Evolutionary conservation across 768 basidiomycete species (phyloP).

Genomic region (Lactifluus piperatus): DNA sequence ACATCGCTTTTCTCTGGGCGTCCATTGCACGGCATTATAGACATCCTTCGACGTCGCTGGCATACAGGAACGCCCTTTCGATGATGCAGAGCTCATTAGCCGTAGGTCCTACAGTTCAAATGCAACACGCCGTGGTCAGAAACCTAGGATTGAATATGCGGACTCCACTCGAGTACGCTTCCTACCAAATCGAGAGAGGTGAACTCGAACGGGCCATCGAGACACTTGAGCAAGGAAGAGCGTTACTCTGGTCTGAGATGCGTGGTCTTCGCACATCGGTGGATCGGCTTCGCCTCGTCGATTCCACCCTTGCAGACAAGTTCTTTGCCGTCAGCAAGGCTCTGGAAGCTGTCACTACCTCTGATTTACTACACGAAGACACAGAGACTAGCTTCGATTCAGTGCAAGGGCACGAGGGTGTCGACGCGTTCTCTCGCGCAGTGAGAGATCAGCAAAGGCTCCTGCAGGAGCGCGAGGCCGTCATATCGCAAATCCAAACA

Average conservation of each 20-base stretch:
- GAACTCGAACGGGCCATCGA: conserved; percentile 4
- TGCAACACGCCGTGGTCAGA: neutral
- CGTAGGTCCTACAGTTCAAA: neutral
- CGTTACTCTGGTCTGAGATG: too few species aligned
- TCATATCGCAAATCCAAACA: neutral
- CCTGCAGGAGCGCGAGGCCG: neutral
- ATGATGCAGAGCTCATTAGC: neutral
- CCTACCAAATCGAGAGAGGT: neutral
- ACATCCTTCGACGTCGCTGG: neutral
- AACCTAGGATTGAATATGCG: neutral
- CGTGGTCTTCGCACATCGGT: conserved; percentile 9
- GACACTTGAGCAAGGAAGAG: conserved; percentile 17
- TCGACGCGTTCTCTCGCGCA: neutral
- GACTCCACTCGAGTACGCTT: neutral
- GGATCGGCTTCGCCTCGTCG: conserved; percentile 1
- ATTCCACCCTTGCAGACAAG: conserved; percentile 8
- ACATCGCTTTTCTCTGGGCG: neutral
- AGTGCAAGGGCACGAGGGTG: neutral
- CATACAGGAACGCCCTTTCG: neutral
- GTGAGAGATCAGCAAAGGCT: neutral
- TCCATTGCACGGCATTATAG: neutral
- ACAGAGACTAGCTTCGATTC: neutral
- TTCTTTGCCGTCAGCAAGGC: neutral
- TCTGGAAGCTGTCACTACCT: neutral
- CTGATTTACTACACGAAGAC: neutral